phyloP scores from a whole-genome alignment of 192 early-diverging fungal genomes.

The Coemansia sp. region DNA sequence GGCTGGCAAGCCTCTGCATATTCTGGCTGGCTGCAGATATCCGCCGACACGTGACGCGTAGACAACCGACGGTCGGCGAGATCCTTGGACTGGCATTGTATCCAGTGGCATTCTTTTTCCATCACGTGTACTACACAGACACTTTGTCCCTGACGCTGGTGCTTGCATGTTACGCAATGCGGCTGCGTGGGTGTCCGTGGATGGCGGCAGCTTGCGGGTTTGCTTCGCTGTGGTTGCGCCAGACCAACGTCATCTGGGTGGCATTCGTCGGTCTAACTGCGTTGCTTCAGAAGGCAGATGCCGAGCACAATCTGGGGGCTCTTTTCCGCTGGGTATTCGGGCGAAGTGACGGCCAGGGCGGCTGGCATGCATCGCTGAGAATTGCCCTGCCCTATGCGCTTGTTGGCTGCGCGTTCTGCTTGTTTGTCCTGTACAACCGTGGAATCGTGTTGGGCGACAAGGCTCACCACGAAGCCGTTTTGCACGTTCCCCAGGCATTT shows the following conservation, averaged over 20 bases:
- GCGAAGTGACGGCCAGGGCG: no score
- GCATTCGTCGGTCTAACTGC: constrained; percentile 56
- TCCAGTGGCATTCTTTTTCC: constrained; percentile 82
- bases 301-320: no score
- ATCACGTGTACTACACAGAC: constrained; percentile 92
- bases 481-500: constrained; percentile 82
- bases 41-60: constrained; percentile 21
- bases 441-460: constrained; percentile 91
- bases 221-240: constrained; percentile 68
- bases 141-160: constrained; percentile 80
- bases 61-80: background rate
- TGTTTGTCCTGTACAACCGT: constrained; percentile 72
- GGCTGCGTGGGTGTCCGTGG: constrained; percentile 48
- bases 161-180: constrained; percentile 60
- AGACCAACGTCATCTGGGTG: constrained; percentile 93
- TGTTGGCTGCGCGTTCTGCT: constrained; percentile 53
- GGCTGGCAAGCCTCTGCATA: constrained; percentile 59
- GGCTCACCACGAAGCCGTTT: constrained; percentile 71
- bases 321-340: no score
- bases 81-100: constrained; percentile 61
- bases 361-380: no score
- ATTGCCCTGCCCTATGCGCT: constrained; percentile 11
- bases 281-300: constrained; percentile 11
- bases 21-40: constrained; percentile 51
- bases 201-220: constrained; percentile 60